Conservation (phyloP, 805 yeast species). For the Myxozyma kluyveri region DNA sequence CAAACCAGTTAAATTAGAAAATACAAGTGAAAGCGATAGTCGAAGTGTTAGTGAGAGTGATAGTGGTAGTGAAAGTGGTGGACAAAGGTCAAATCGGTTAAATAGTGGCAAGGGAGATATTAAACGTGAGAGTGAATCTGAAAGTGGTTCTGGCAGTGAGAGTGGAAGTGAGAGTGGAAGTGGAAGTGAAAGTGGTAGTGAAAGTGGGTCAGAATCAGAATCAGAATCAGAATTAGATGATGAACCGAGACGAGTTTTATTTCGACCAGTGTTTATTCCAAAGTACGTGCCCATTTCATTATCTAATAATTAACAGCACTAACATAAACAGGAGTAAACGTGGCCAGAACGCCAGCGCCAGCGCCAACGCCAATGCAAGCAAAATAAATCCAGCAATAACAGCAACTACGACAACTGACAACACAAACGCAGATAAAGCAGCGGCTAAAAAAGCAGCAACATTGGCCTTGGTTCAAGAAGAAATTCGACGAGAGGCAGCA, state of each 20-base stretch:
- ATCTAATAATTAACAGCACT: not conserved
- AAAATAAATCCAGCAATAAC: conserved; percentile 13
- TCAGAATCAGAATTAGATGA: conserved; percentile 20
- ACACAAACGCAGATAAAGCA: conserved; percentile 1
- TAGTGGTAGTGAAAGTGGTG: too few relatives aligned
- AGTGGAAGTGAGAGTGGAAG: conserved; percentile 5
- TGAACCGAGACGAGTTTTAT: conserved; percentile 33
- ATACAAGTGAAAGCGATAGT: too few relatives aligned
- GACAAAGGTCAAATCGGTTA: too few relatives aligned
- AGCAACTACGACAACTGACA: conserved; percentile 2
- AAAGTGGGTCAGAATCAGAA: not conserved
- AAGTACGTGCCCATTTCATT: conserved; percentile 17
- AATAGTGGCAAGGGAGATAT: too few relatives aligned
- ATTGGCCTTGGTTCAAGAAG: conserved; percentile 35
- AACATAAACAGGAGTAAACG: conserved; percentile 1
- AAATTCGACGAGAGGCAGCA: conserved; percentile 33
- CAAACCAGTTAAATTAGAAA: too few relatives aligned
- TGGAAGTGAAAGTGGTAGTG: conserved; percentile 1
- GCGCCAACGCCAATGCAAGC: too few relatives aligned
- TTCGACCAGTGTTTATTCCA: conserved; percentile 36
- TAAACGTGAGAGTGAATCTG: too few relatives aligned
- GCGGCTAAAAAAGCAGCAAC: conserved; percentile 26
- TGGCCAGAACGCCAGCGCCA: too few relatives aligned
- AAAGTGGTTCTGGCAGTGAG: too few relatives aligned
- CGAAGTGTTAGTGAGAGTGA: too few relatives aligned